Percentiles rank a stretch among this genome's conserved stretches.
These are phyloP conservation scores for Naganishia sp. DNA, from an alignment of 1,284 basidiomycete species.

Conservation along the genomic window DNA sequence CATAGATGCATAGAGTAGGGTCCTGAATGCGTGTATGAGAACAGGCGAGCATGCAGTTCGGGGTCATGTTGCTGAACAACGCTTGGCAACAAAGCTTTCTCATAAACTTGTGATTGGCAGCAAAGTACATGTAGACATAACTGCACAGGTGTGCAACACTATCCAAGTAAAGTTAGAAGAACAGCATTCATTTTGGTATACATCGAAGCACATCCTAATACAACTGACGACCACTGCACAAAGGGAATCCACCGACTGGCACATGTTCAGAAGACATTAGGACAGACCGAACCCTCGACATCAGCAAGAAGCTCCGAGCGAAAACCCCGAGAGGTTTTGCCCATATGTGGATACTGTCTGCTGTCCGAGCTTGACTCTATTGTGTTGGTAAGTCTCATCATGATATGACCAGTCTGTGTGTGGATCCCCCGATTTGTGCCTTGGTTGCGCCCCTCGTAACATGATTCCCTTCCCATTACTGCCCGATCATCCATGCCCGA, in stretches of 20 bases:
- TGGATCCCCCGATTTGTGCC: no score
- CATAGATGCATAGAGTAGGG: no score
- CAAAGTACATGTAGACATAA: neutral
- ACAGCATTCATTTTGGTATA: no score
- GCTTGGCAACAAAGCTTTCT: no score
- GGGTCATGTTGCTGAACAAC: no score
- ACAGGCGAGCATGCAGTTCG: no score
- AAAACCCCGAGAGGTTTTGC: neutral
- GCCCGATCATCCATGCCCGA: no score
- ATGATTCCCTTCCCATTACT: no score
- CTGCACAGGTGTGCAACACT: no score
- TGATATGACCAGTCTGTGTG: conserved; percentile 18
- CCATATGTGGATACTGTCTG: conserved; percentile 28
- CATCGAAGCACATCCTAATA: neutral
- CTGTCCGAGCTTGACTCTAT: conserved; percentile 53
- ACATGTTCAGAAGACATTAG: conserved; percentile 23
- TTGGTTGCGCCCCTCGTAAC: no score
- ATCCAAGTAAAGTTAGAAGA: no score
- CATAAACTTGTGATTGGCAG: neutral
- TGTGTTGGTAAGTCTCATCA: conserved; percentile 53
- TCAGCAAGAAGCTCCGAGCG: conserved; percentile 30
- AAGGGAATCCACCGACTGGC: conserved; percentile 16
- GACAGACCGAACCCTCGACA: conserved; percentile 31
- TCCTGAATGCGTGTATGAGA: no score
- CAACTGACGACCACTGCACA: neutral